phyloP scores from a whole-genome alignment of 352 stramenopile species.

The Phytophthora palmivora region DNA sequence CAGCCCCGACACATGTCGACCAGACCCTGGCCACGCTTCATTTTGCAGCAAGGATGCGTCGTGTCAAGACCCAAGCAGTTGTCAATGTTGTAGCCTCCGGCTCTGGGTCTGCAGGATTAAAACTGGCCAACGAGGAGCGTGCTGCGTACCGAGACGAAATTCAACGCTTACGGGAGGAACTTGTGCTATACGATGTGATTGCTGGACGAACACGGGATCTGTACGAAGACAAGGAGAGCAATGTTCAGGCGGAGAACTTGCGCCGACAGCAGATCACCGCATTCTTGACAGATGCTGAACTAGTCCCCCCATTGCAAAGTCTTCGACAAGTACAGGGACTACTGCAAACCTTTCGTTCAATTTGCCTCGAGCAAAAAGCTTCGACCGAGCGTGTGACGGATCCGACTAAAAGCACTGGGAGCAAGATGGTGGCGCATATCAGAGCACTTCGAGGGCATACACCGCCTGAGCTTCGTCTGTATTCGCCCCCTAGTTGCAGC shows the following conservation, averaged over 20 bases:
- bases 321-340: constrained; percentile 55
- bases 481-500: constrained; percentile 9
- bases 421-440: constrained; percentile 64
- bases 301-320: constrained; percentile 45
- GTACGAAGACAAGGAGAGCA: constrained; percentile 35
- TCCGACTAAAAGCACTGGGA: constrained; percentile 27
- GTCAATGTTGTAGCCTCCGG: constrained; percentile 56
- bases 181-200: constrained; percentile 73
- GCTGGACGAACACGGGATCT: constrained; percentile 44
- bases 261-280: constrained; percentile 27
- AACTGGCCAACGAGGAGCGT: constrained; percentile 24
- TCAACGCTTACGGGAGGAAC: constrained; percentile 56
- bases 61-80: constrained; percentile 78
- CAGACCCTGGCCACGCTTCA: constrained; percentile 91
- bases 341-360: constrained; percentile 50
- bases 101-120: constrained; percentile 16
- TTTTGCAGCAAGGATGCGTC: constrained; percentile 90
- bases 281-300: constrained; percentile 47
- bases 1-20: constrained; percentile 69
- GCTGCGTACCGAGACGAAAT: constrained; percentile 55
- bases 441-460: constrained; percentile 45
- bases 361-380: constrained; percentile 44
- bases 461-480: constrained; percentile 4
- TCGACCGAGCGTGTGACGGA: constrained; percentile 7
- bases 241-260: constrained; percentile 30